phyloP scores from a whole-genome alignment of 495 filamentous ascomycete genomes.

The Clavariopsis aquatica region DNA sequence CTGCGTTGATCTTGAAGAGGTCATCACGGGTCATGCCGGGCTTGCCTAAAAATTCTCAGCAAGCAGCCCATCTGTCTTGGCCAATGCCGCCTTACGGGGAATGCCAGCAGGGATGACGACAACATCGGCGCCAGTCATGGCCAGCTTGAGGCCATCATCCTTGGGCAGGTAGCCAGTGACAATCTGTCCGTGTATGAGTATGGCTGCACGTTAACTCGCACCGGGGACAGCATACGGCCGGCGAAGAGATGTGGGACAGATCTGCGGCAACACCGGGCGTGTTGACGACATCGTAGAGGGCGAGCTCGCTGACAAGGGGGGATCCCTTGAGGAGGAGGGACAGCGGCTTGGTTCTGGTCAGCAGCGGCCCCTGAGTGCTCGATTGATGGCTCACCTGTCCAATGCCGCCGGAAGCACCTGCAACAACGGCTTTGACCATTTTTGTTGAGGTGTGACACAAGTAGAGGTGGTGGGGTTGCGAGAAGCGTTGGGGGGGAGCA shows the following conservation, averaged over 20 bases:
- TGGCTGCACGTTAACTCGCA: not conserved
- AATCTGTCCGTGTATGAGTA: conserved; percentile 60
- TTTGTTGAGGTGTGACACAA: conserved; percentile 16
- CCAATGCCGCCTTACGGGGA: conserved; percentile 68
- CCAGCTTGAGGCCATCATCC: conserved; percentile 84
- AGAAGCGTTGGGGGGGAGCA: not conserved
- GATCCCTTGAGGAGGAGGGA: conserved; percentile 91
- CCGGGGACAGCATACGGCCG: conserved; percentile 65
- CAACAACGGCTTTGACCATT: conserved; percentile 66
- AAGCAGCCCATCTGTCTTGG: not conserved
- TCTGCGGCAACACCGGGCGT: conserved; percentile 94
- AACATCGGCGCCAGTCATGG: conserved; percentile 88
- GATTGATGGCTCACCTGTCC: conserved; percentile 69
- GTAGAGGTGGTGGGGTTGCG: not conserved
- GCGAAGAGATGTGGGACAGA: conserved; percentile 93
- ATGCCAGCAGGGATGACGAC: conserved; percentile 97
- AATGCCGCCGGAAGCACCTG: conserved; percentile 96
- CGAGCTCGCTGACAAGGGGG: conserved; percentile 83
- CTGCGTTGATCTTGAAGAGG: conserved; percentile 97
- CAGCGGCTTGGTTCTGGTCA: conserved; percentile 66
- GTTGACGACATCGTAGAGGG: conserved; percentile 99
- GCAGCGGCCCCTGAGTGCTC: conserved; percentile 36
- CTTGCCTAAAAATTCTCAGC: conserved; percentile 65
- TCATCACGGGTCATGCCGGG: conserved; percentile 99
- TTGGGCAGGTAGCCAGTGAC: conserved; percentile 84